A percentile compares a stretch with the other conserved stretches of the same genome.
Conservation (phyloP, 2,329 filamentous ascomycete species). For the Xylaria sp. region DNA sequence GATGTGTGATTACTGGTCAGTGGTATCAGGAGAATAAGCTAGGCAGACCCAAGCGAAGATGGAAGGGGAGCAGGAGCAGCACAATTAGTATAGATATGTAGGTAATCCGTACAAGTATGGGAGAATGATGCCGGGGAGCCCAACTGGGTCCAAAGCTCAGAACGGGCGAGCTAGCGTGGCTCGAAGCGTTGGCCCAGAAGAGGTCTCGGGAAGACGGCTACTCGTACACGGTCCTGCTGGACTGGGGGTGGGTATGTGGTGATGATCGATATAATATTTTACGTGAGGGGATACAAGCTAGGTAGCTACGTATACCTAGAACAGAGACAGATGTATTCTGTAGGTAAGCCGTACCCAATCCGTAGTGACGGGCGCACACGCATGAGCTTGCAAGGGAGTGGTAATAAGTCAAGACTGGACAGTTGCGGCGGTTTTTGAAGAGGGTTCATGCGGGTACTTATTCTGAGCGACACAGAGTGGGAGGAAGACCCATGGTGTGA, state of each 20-base stretch:
- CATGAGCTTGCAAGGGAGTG: background rate
- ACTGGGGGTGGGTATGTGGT: background rate
- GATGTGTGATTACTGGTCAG: slow-evolving; percentile 9
- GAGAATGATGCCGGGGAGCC: slow-evolving; percentile 9
- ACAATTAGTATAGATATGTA: background rate
- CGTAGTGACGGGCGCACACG: background rate
- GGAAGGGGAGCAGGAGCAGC: slow-evolving; percentile 2
- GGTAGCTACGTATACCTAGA: background rate
- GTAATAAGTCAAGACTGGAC: slow-evolving; percentile 1
- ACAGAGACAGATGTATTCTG: background rate
- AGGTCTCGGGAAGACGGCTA: background rate
- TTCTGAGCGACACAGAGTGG: slow-evolving; percentile 1
- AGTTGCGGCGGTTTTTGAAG: slow-evolving; percentile 16
- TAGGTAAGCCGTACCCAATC: background rate
- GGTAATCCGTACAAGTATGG: slow-evolving; percentile 6
- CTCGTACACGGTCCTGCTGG: background rate
- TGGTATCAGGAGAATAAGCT: no score
- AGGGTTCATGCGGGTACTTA: slow-evolving; percentile 13
- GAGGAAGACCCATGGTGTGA: background rate
- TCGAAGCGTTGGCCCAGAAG: slow-evolving; percentile 12
- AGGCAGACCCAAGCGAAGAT: background rate
- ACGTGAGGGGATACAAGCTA: background rate
- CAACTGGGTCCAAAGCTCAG: slow-evolving; percentile 9
- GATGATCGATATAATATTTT: background rate
- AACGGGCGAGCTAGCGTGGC: slow-evolving; percentile 4